These are phyloP conservation scores for Zymoseptoria pseudotritici DNA, from an alignment of 2,329 filamentous ascomycete species.

Conservation along the genomic window DNA sequence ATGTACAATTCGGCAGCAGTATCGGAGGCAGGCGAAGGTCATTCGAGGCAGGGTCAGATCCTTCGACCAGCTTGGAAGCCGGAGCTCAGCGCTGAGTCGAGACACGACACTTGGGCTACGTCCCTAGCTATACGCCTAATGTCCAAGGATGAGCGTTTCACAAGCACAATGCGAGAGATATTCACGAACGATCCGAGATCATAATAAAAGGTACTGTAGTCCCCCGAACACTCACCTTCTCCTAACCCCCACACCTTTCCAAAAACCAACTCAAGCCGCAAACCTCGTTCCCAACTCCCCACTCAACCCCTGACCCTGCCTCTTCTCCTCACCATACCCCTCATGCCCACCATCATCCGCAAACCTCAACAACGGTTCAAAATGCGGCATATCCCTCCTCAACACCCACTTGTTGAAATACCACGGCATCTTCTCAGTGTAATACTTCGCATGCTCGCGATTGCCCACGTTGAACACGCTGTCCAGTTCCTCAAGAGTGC, in stretches of 20 bases:
- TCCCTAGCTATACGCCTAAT: slow-evolving; percentile 13
- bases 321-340: background rate
- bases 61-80: background rate
- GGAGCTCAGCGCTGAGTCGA: slow-evolving; percentile 9
- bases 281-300: background rate
- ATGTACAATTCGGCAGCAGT: slow-evolving; percentile 29
- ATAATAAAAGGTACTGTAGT: background rate
- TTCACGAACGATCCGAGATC: too few species aligned
- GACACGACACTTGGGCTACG: slow-evolving; percentile 30
- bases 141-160: too few species aligned
- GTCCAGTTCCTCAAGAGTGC: slow-evolving; percentile 53
- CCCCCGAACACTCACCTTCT: background rate
- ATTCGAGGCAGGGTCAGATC: slow-evolving; percentile 25
- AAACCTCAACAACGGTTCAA: slow-evolving; percentile 10
- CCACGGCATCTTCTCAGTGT: slow-evolving; percentile 21
- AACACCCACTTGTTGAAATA: slow-evolving; percentile 15
- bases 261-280: background rate
- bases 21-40: slow-evolving; percentile 31
- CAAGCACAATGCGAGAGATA: too few species aligned
- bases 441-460: slow-evolving; percentile 20
- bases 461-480: slow-evolving; percentile 39
- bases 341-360: background rate
- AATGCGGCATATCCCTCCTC: slow-evolving; percentile 13
- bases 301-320: background rate
- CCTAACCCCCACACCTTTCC: background rate